Conservation (phyloP, 352 stramenopile species). For the Peronospora belbahrii region DNA sequence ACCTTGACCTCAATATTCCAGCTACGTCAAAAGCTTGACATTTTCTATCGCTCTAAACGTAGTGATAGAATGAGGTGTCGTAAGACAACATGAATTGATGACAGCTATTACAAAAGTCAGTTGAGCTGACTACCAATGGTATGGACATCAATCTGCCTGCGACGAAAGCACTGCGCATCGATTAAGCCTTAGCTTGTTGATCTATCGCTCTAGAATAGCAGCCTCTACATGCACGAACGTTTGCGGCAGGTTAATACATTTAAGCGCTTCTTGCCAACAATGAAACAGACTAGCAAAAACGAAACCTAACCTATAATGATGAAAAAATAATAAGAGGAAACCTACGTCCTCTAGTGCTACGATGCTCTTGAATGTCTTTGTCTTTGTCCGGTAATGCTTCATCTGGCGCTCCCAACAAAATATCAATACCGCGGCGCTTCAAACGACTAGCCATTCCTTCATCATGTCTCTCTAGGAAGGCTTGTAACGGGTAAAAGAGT, state of each 20-base stretch:
- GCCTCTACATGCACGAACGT: too few relatives aligned
- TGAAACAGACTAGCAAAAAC: not conserved
- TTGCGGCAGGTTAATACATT: not conserved
- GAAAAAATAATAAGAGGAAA: constrained; percentile 23
- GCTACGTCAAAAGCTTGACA: too few relatives aligned
- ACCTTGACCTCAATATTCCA: too few relatives aligned
- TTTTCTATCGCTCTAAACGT: too few relatives aligned
- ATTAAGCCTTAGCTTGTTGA: too few relatives aligned
- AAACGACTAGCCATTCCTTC: constrained; percentile 2
- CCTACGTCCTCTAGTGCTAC: constrained; percentile 18
- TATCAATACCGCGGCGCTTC: constrained; percentile 4
- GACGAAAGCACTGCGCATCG: too few relatives aligned
- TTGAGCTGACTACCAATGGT: too few relatives aligned
- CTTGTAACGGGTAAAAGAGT: constrained; percentile 41
- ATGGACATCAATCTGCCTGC: too few relatives aligned
- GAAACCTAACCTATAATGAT: constrained; percentile 31
- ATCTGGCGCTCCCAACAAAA: constrained; percentile 5
- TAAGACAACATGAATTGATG: too few relatives aligned
- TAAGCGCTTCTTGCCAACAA: not conserved
- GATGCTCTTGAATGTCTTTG: constrained; percentile 9
- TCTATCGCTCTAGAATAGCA: too few relatives aligned
- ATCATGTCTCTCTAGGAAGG: constrained; percentile 12
- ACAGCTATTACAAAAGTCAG: too few relatives aligned
- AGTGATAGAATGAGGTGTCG: too few relatives aligned
- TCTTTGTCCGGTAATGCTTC: constrained; percentile 3